Base-by-base conservation (phyloP, 768 basidiomycete genomes). In the Suillus occidentalis region DNA sequence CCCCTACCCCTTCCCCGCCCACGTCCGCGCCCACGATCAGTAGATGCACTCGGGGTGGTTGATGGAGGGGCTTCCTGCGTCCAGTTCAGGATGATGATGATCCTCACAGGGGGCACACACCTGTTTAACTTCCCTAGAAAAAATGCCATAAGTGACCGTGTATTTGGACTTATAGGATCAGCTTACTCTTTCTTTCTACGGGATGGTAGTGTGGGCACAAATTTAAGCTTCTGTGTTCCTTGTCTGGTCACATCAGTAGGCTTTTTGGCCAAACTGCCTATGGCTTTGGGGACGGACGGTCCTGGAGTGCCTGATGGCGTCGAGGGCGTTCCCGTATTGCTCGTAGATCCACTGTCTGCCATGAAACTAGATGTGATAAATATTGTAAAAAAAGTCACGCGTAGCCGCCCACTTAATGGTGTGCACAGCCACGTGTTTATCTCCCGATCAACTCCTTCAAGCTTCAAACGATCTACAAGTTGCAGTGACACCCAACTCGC, bases 211-310 rank as follows among this genome's bases (percentile, higher is more conserved):
- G 88, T 90, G 0, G 92, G 92, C 9, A 89, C 86, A 69, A 94
- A 94, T 74, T 90, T 92, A 76, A 92, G 84, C 73, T 87, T 93
- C 71, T 87, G 87, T 1, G 88, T 83, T 52, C 90, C 90, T 65
- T 89, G 85, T 49, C 90, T 82, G 18, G 91, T 92, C 59, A 89
- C 85, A 76, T 92, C 90, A 55, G 82, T 75, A 61, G 79, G 86
- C 78, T 79, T 88, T 80, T 89, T 93, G 0, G 89, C 90, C 56
- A 92, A 82, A 76, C 88, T 92, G 28, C 85, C 85, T 58, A 94
- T 91, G 18, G 89, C 92, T 73, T 89, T 92, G 61, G 85, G 78
- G 22, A 67, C 63, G 18, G 75, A 74, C 4, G 75, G 69, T 13
- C 40, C 61, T n/a, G 67, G 40, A 20, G 39, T 63, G 39, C 53